Base-by-base conservation (phyloP, 2,329 filamentous ascomycete genomes). In the Cladosporium austrohemisphaericum region DNA sequence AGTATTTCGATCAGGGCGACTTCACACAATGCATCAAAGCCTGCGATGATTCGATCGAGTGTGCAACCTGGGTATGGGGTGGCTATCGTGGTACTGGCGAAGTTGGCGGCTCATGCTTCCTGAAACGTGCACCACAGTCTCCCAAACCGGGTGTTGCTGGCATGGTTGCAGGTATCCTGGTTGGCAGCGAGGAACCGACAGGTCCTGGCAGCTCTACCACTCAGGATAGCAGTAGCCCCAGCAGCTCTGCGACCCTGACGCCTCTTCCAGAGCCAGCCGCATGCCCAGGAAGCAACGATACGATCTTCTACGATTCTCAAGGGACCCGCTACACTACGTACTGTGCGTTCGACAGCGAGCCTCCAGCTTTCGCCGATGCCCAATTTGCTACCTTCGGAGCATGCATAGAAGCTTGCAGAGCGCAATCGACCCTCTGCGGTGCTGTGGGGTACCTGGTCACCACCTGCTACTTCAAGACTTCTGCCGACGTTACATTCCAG, bases 61-160 rank as follows among this genome's bases (percentile, higher is more conserved):
- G 51, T 23, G 48, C 20, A 11, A 48, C 51, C 4, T 53, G 48
- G 47, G 37, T 46, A 2, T 53, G 47, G 47, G 32, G 20, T 19
- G 38, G 38, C 11, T 16, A 23, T 18, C 18, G 18, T 7, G 26
- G 23, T 8, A 36, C 51, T 10, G 26, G 19, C 7, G 23, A 26
- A 11, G 5, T 8, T 10, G 35, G 19, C 28, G 46, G 51, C n/a
- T 33, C 31, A 14, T 53, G 51, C 28, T 53, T 19, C 31, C 14
- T 53, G 5, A 53, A 53, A 18, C 35, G 29, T 10, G 23, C 43
- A 3, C 48, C 51, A n/a, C 51, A 51, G 32, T 22, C 29, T 8
- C 20, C 41, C 3, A 23, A 43, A 14, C 25, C 47, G 2, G 51
- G 47, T 10, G 1, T 7, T 9, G 11, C 16, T 8, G 41, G 31